Base-by-base conservation (phyloP, 805 yeast genomes). In the Ogataea nonfermentans region DNA sequence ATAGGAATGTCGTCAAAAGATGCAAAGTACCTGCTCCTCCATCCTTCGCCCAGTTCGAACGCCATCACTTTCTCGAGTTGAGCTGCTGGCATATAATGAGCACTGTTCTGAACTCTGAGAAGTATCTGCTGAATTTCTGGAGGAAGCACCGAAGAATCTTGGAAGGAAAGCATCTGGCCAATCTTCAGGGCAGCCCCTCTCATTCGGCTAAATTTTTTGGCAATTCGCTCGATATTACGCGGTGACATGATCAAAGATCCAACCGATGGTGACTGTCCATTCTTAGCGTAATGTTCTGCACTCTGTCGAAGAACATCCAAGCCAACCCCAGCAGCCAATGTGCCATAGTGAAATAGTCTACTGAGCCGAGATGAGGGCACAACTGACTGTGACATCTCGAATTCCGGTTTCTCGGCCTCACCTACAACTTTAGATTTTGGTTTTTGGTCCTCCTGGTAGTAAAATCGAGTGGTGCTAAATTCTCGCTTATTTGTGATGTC, bases 151-250 rank as follows among this genome's bases (percentile, higher is more conserved):
- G 85, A 73, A 44, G 83, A 79, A 60, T 91, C 98, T 63, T 93
- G 99, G 62, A 93, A 91, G 2, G 96, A 87, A 62, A 93, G 67
- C 84, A 93, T 78, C 65, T 93, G 99, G n/a, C 99, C 99, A 40
- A 93, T 76, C 57, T 93, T 93, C 57, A 93, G 70, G 3, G 99
- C 99, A 2, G 98, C 99, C n/a, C 99, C 99, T 57, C 99, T 76
- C 99, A 93, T 93, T 56, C 86, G 80, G 36, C 93, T 78, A 52
- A 93, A 79, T 60, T 88, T 89, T 52, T 78, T 79, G 9, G 95
- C 95, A 69, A 93, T 78, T 37, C 95, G 64, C 53, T 91, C 96
- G 29, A 93, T 80, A 61, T 91, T 93, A 12, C 76, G 74, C 6
- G 95, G 90, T 3, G 86, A 81, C 52, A 93, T 68, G 2, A 95